Evolutionary conservation across 2,329 filamentous ascomycete genomes (phyloP), one percentile per base, ranked within the genome.

Genomic region (Lasiodiplodia hormozganensis): DNA sequence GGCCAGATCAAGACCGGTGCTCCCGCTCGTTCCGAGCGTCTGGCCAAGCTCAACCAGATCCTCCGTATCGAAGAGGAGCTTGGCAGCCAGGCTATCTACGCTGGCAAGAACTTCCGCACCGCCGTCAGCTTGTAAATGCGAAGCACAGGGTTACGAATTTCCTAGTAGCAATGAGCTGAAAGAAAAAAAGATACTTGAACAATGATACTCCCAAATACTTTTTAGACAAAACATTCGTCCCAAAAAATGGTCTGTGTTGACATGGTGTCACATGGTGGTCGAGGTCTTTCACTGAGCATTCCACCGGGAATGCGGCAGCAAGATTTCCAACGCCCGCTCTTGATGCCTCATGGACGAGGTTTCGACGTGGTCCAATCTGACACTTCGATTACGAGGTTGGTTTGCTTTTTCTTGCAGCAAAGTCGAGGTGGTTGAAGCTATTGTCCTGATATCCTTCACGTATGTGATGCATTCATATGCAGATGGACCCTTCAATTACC

Each of bases 31-130:
- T 97, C 95, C 76, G 96, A 99, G 89, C 94, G 96, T 87, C 89
- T 98, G 75, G 96, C 96, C 83, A 99, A 99, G 90, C 92, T 99
- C 81, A 99, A 99, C 92, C 96, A 99, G 88, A 97, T 99, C 79
- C 92, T 99, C 80, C 93, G 96, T 81, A 99, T 99, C 77, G 96
- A 99, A 89, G 96, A 99, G 87, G 96, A 99, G 88, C 91, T 99
- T 73, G 94, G 94, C 76, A 88, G 90, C 77, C 91, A 96, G 77
- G 96, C 95, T 75, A 80, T 98, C 84, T 99, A 95, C 82, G 94
- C 95, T 76, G 96, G 96, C 76, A 85, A 87, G 79, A 94, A 93
- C 80, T 99, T 98, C 93, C 92, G 95, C 86, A 94, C 85, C 76
- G 85, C 95, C 72, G 91, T 97, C 78, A 94, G 92, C 86, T 83